Conservation (phyloP, 2,329 filamentous ascomycete species). For the Tolypocladium album region DNA sequence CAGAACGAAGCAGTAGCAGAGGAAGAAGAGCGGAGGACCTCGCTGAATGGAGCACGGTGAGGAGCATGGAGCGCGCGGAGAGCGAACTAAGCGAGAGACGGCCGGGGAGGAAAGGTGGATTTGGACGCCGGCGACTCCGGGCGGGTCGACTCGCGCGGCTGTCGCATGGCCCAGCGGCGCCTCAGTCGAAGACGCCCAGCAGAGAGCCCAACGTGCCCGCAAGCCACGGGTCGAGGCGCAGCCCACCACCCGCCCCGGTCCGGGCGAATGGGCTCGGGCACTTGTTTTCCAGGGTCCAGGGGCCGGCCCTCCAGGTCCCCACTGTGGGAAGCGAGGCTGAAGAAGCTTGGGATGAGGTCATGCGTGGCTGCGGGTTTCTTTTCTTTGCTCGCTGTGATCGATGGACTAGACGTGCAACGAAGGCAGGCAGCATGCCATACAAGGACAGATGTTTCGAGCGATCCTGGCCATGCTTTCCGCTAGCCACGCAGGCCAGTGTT, state of each 20-base stretch:
- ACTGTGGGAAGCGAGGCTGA: background rate
- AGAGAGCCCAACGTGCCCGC: background rate
- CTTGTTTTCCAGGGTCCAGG: background rate
- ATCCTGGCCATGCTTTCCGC: background rate
- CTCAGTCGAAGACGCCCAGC: background rate
- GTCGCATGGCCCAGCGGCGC: background rate
- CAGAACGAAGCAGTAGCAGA: background rate
- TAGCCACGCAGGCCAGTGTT: background rate
- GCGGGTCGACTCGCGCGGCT: background rate
- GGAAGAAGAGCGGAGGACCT: background rate
- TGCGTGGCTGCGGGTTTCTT: background rate
- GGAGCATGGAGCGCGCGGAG: background rate
- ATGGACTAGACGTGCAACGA: background rate
- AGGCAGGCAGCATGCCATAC: background rate
- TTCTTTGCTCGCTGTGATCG: background rate
- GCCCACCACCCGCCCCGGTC: constrained; percentile 2
- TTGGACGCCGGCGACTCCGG: constrained; percentile 12
- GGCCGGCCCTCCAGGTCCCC: background rate
- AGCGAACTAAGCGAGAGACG: background rate
- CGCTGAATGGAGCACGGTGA: background rate
- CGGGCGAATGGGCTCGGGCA: background rate
- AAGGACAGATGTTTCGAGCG: background rate
- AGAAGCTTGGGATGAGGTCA: background rate
- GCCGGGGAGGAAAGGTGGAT: background rate
- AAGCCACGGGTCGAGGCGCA: constrained; percentile 14